A percentile compares a stretch with the other conserved stretches of the same genome.
These are phyloP conservation scores for Phytophthora podocarpi DNA, from an alignment of 352 stramenopile genomes.

Conservation along the genomic window DNA sequence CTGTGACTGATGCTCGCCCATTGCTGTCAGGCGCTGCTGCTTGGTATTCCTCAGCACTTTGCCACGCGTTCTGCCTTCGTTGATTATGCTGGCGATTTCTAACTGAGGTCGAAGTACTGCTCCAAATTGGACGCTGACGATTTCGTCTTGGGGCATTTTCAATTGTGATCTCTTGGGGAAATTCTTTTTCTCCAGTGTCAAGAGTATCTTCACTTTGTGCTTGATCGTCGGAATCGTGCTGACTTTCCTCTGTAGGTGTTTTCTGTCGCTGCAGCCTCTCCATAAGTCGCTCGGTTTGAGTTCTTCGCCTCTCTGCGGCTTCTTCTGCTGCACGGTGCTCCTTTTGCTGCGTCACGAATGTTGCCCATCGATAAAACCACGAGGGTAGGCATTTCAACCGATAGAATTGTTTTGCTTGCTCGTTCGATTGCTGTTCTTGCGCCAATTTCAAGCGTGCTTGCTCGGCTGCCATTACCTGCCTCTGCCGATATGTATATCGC, in stretches of 20 bases:
- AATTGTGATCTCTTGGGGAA: neutral
- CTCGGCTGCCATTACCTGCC: constrained; percentile 12
- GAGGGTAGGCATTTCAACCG: constrained; percentile 39
- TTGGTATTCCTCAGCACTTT: neutral
- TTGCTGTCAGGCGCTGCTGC: neutral
- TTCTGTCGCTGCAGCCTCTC: constrained; percentile 41
- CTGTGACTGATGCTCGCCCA: neutral
- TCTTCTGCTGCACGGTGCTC: constrained; percentile 31
- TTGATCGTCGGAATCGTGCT: neutral
- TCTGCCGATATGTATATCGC: constrained; percentile 10
- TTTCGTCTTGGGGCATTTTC: neutral
- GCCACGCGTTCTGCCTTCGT: neutral
- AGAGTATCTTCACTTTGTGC: neutral
- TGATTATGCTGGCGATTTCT: neutral
- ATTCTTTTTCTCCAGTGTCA: neutral
- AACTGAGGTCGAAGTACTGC: neutral
- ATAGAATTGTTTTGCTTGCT: constrained; percentile 42
- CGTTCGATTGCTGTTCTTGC: constrained; percentile 22
- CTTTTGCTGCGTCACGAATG: constrained; percentile 26
- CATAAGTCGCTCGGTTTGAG: constrained; percentile 45
- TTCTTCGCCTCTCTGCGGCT: constrained; percentile 34
- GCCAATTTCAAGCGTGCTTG: constrained; percentile 19
- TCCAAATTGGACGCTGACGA: neutral
- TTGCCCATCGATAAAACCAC: constrained; percentile 64
- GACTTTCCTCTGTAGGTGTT: neutral